Base-by-base conservation (phyloP, 352 stramenopile genomes). In the Globisporangium uncinulatum region DNA sequence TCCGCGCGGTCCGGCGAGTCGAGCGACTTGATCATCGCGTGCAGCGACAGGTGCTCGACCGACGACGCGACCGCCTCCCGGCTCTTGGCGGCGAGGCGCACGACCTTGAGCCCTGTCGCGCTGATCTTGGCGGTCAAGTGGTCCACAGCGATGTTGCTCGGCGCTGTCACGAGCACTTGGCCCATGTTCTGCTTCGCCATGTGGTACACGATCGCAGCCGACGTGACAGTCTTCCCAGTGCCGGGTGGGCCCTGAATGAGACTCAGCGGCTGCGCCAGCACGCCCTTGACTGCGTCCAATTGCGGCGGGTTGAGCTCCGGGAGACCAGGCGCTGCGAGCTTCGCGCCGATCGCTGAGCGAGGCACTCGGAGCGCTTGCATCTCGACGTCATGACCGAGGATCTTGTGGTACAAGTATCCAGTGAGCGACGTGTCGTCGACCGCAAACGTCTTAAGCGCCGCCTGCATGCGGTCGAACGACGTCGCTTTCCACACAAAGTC, bases 401-500 rank as follows among this genome's bases (percentile, higher is more conserved):
- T 90, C 70, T 97, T 98, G 76, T 99, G 95, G 75, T 99, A 99
- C 62, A 99, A 84, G 72, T 99, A 99, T 15, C 97, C 97, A 3
- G 94, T 99, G 0, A 99, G 80, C 59, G 91, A 98, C 17, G 95
- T 98, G 64, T 99, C 97, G 68, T 99, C 97, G 53, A 99, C 95
- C 1, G 96, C 97, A 78, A 99, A 99, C 0, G 89, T 98, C 73
- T 99, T 99, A 56, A 99, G 81, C 19, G 97, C 97, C 17, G 93
- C 93, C 67, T 99, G 97, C 97, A 99, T 99, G 14, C 98, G 83
- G 67, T 99, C 97, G 65, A 99, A 99, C 15, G 94, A 98, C 14
- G 96, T 99, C 15, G 81, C 89, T 65, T 99, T 99, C 98, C 98
- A 99, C 63, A 99, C 95, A 78, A 99, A 99, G 51, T 99, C 95